These are phyloP conservation scores for Kandelia obovata DNA, from an alignment of 345 rosid species.

Conservation along the genomic window DNA sequence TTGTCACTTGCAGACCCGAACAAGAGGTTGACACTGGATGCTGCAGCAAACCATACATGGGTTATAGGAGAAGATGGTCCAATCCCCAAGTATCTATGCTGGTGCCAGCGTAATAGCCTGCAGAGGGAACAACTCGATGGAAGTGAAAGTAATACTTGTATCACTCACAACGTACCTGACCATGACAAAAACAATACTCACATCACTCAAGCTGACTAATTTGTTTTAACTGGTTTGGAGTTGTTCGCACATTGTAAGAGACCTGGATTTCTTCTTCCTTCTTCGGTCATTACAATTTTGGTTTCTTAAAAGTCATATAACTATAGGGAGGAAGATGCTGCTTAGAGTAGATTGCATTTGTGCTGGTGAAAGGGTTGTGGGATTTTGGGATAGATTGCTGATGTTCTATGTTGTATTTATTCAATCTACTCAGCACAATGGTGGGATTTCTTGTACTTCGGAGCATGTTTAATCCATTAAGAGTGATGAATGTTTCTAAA, in stretches of 20 bases:
- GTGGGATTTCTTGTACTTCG: too few relatives aligned
- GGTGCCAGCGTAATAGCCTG: constrained; percentile 69
- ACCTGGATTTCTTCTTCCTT: neutral
- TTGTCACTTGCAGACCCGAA: constrained; percentile 57
- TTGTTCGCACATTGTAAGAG: constrained; percentile 14
- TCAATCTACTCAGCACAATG: too few relatives aligned
- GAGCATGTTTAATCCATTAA: too few relatives aligned
- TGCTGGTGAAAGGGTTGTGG: too few relatives aligned
- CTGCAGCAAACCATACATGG: constrained; percentile 72
- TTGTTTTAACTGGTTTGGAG: constrained; percentile 2
- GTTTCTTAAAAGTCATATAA: too few relatives aligned
- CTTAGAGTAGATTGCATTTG: too few relatives aligned
- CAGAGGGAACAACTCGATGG: constrained; percentile 31
- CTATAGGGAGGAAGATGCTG: too few relatives aligned
- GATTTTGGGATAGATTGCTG: too few relatives aligned
- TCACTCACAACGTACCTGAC: neutral
- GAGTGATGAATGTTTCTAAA: too few relatives aligned
- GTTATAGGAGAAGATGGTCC: constrained; percentile 67
- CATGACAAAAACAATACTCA: constrained; percentile 8
- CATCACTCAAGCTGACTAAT: constrained; percentile 18
- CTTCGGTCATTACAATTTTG: neutral
- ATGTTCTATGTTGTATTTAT: too few relatives aligned
- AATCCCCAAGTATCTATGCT: constrained; percentile 59
- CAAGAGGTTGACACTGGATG: constrained; percentile 64
- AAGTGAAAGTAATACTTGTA: neutral